Percentiles rank a stretch among this genome's conserved stretches.
phyloP scores from a whole-genome alignment of 139 green algal species.

The Spirogloea muscicola region DNA sequence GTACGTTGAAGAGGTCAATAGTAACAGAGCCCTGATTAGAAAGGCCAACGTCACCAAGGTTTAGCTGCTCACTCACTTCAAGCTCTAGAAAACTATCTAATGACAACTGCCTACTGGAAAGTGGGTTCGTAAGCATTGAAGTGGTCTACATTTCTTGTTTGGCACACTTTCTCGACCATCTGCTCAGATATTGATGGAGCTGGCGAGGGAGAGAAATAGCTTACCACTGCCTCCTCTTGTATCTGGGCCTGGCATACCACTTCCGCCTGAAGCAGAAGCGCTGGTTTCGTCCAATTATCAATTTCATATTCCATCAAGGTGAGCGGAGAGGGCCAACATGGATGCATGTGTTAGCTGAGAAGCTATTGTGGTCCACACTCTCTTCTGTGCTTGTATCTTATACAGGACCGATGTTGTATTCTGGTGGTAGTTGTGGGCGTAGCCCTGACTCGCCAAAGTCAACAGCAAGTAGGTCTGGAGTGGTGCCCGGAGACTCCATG shows the following conservation, averaged over 20 bases:
- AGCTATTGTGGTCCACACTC: too few species aligned
- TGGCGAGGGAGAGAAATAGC: constrained; percentile 15
- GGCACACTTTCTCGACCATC: background rate
- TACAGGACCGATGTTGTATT: too few species aligned
- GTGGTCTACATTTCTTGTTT: constrained; percentile 5
- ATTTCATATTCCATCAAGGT: too few species aligned
- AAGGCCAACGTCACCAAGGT: background rate
- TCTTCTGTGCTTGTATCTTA: too few species aligned
- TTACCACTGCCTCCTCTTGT: constrained; percentile 26
- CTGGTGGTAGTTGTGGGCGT: too few species aligned
- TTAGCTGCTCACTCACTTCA: background rate
- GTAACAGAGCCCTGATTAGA: background rate
- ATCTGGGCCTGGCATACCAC: background rate
- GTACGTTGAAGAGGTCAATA: background rate
- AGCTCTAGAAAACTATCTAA: too few species aligned
- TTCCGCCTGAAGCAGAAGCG: constrained; percentile 27
- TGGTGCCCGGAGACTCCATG: too few species aligned
- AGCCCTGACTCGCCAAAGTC: too few species aligned
- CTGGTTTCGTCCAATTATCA: constrained; percentile 18
- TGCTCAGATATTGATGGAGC: constrained; percentile 38
- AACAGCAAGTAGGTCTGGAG: too few species aligned
- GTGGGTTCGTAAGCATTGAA: background rate
- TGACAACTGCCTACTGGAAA: background rate
- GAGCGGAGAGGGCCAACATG: too few species aligned
- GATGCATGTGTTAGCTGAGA: too few species aligned